These are phyloP conservation scores for Escovopsis sp. DNA, from an alignment of 2,329 filamentous ascomycete species.

Conservation along the genomic window DNA sequence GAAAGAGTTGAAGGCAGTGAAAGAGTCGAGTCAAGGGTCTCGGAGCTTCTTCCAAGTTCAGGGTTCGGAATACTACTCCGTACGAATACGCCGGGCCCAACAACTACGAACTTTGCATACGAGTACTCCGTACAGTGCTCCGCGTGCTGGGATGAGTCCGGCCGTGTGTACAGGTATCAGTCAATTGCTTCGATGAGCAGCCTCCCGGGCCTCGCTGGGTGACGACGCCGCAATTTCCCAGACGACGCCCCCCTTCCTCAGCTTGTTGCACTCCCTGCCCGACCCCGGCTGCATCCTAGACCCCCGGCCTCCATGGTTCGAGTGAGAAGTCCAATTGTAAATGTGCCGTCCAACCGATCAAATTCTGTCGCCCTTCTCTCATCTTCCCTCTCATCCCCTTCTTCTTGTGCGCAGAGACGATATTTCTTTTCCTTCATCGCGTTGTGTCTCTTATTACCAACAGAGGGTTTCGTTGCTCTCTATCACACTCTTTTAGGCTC, in stretches of 20 bases:
- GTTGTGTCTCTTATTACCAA: slow-evolving; percentile 28
- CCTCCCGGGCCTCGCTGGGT: background rate
- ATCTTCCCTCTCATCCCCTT: slow-evolving; percentile 1
- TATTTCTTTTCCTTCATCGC: slow-evolving; percentile 15
- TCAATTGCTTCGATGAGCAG: too few relatives aligned
- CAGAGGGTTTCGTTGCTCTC: slow-evolving; percentile 37
- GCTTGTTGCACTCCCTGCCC: background rate
- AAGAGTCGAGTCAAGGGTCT: too few relatives aligned
- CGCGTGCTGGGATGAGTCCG: background rate
- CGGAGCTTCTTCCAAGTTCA: too few relatives aligned
- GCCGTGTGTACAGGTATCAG: too few relatives aligned
- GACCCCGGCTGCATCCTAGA: background rate
- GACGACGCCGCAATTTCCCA: background rate
- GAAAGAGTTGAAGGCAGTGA: too few relatives aligned
- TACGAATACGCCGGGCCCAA: too few relatives aligned
- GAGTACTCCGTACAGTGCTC: background rate
- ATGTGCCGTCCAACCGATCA: background rate
- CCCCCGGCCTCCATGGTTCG: background rate
- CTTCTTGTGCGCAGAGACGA: slow-evolving; percentile 10
- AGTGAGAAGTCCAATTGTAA: background rate
- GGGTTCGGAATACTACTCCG: too few relatives aligned
- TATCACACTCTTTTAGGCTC: slow-evolving; percentile 38
- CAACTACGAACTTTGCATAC: too few relatives aligned
- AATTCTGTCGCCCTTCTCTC: background rate
- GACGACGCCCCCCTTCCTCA: background rate